phyloP scores from a whole-genome alignment of 768 basidiomycete species.

The Panaeolus cyanescens region DNA sequence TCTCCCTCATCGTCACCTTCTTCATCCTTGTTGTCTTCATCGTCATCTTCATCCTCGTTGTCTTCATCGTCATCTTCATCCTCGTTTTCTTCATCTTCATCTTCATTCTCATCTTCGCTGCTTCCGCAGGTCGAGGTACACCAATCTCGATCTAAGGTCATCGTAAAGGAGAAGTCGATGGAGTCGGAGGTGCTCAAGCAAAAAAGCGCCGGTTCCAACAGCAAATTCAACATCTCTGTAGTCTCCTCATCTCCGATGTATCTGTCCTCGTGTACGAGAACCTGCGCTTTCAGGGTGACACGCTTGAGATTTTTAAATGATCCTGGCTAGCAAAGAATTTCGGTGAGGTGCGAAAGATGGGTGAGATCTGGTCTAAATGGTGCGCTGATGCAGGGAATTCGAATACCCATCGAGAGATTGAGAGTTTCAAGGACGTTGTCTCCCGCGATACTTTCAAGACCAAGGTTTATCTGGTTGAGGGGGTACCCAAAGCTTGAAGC shows the following conservation, averaged over 20 bases:
- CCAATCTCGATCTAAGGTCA: too few relatives aligned
- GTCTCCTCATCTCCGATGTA: not conserved
- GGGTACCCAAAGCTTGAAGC: not conserved
- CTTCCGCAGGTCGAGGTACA: too few relatives aligned
- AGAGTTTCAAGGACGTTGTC: not conserved
- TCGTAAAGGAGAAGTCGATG: not conserved
- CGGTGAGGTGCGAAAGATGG: not conserved
- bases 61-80: too few relatives aligned
- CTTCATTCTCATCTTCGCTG: too few relatives aligned
- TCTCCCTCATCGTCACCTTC: too few relatives aligned
- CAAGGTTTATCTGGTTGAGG: not conserved
- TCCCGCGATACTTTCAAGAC: not conserved
- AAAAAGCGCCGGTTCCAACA: not conserved
- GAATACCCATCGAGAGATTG: not conserved
- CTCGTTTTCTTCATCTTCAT: too few relatives aligned
- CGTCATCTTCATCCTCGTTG: too few relatives aligned
- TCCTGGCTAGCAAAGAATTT: not conserved
- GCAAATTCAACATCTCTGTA: not conserved
- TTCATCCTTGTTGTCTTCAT: too few relatives aligned
- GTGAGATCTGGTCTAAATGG: not conserved
- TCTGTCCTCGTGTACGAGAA: not conserved
- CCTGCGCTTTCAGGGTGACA: not conserved
- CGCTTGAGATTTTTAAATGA: not conserved
- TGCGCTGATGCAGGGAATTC: not conserved
- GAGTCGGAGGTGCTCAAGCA: not conserved